Conservation (phyloP, 306 rosid genomes). For the Dryas octopetala region DNA sequence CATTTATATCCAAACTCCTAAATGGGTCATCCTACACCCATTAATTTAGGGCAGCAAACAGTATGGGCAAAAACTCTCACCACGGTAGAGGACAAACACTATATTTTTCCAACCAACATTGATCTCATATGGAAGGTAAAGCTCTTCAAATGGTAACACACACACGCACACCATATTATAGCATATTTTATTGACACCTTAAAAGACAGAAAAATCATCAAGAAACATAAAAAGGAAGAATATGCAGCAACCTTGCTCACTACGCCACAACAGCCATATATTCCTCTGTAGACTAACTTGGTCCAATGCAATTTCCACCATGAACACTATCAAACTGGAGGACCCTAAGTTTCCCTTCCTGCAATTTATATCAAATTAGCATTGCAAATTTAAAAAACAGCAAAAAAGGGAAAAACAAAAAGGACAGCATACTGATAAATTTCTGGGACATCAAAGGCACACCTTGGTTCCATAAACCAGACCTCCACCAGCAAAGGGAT, state of each 20-base stretch:
- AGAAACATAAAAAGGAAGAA: not conserved
- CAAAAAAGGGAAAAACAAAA: not conserved
- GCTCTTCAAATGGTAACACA: not conserved
- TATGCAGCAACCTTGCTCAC: constrained; percentile 35
- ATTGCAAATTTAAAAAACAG: not conserved
- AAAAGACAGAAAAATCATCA: constrained; percentile 4
- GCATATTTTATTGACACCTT: not conserved
- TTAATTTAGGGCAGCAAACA: not conserved
- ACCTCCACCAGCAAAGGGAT: constrained; percentile 95
- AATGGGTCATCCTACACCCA: not conserved
- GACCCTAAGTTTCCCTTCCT: constrained; percentile 98
- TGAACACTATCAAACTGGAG: constrained; percentile 40
- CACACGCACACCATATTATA: not conserved
- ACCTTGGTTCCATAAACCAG: constrained; percentile 98
- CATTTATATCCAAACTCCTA: too few species aligned
- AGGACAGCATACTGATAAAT: not conserved
- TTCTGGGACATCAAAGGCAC: constrained; percentile 14
- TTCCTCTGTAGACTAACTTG: constrained; percentile 53
- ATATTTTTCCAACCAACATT: not conserved
- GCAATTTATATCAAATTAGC: constrained; percentile 28
- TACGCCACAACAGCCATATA: constrained; percentile 39
- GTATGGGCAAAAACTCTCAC: not conserved
- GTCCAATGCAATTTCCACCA: constrained; percentile 40
- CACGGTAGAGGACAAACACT: not conserved
- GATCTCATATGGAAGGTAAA: not conserved